These are phyloP conservation scores for Leptodermis oblonga DNA, from an alignment of 257 asterid genomes.

Conservation along the genomic window DNA sequence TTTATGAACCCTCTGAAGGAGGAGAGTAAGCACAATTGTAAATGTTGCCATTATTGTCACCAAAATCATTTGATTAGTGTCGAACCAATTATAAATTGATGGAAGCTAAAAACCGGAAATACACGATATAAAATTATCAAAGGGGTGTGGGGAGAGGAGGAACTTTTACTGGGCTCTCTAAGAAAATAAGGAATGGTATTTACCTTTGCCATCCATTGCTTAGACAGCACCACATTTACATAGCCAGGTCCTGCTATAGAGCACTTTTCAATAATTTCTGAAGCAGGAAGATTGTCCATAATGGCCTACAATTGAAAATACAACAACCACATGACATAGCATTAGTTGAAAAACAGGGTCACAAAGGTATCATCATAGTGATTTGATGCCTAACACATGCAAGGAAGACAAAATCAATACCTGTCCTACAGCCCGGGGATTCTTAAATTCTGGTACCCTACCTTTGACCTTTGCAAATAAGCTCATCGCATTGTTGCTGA, in stretches of 20 bases:
- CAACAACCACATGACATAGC: slow-evolving; percentile 8
- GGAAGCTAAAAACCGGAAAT: not conserved
- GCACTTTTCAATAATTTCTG: slow-evolving; percentile 63
- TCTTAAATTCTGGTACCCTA: slow-evolving; percentile 51
- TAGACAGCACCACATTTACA: slow-evolving; percentile 64
- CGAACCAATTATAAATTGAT: slow-evolving; percentile 7
- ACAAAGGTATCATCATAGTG: not conserved
- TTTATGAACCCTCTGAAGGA: slow-evolving; percentile 68
- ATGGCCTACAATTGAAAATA: slow-evolving; percentile 56
- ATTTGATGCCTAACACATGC: not conserved
- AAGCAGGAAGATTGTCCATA: slow-evolving; percentile 62
- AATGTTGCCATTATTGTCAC: not conserved
- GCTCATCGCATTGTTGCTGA: slow-evolving; percentile 96
- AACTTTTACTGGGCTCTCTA: not conserved
- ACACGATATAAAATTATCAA: not conserved
- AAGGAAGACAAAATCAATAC: slow-evolving; percentile 26
- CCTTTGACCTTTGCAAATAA: slow-evolving; percentile 73
- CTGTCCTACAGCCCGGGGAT: slow-evolving; percentile 84
- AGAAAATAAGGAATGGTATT: not conserved
- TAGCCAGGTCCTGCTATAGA: slow-evolving; percentile 89
- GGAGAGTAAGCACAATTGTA: not conserved
- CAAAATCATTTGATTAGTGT: not conserved
- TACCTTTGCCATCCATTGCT: slow-evolving; percentile 85
- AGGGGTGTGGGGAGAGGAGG: not conserved
- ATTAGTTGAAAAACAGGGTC: slow-evolving; percentile 2